Evolutionary conservation across 1,284 basidiomycete genomes (phyloP), one percentile per base, ranked within the genome.

Genomic region (Heterobasidion irregulare): DNA sequence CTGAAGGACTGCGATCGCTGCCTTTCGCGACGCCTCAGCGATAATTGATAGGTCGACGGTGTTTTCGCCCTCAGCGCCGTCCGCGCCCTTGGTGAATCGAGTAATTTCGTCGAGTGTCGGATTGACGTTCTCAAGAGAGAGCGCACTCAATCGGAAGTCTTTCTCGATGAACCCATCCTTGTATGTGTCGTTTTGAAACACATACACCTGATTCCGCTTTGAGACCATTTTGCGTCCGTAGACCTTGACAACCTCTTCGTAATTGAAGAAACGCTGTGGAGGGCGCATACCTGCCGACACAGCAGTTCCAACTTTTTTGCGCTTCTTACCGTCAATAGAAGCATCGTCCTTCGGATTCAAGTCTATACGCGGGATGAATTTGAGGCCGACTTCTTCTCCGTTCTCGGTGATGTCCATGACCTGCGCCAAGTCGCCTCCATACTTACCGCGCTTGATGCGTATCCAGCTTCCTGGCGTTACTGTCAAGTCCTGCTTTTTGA

Each of bases 71-170:
- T 81, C 83, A 1, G 71, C 70, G 36, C 83, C 84, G 53, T 89
- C 85, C 62, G 82, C 77, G 48, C 79, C 78, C 54, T 86, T 82
- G 6, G 86, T 83, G 71, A 99, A 99, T 58, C 85, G 84, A 0
- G 94, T 91, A 67, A 99, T 94, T 71, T 99, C 96, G 65, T 98
- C 96, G 57, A 99, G 77, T 0, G 94, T 95, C 0, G 96, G 96
- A 63, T 95, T 92, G 47, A 99, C 89, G 64, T 95, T 89, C 63
- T 98, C 96, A 49, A 89, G 74, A 57, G 86, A 82, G 48, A 99
- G 74, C 0, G 83, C 84, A 46, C 79, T 83, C 51, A 96, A 73
- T 64, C 91, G 89, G 77, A 98, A 87, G 68, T 99, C 96, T 73
- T 98, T 98, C 74, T 98, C 91, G 64, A 97, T 85, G 72, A 96